Evolutionary conservation across 164 flowering plant genomes (phyloP).

Genomic region (Taxillus chinensis): DNA sequence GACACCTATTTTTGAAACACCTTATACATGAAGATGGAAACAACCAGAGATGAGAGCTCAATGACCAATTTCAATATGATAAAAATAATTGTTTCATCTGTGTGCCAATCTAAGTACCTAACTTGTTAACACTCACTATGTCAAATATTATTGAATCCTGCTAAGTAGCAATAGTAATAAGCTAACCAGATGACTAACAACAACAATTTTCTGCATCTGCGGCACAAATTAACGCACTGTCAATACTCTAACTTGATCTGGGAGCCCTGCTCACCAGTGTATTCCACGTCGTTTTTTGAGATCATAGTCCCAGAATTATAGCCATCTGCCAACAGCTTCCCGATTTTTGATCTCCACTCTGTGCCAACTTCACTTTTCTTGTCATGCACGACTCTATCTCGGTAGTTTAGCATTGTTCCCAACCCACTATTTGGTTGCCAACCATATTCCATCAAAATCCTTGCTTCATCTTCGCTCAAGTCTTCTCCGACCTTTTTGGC

Average conservation of each 20-base stretch:
- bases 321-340: constrained; percentile 63
- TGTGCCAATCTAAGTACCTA: too few species aligned
- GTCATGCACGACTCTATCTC: constrained; percentile 82
- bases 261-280: constrained; percentile 8
- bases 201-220: constrained; percentile 1
- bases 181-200: neutral
- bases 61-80: too few species aligned
- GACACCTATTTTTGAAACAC: too few species aligned
- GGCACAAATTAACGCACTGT: constrained; percentile 7
- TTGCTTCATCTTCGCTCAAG: constrained; percentile 75
- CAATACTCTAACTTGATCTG: constrained; percentile 33
- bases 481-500: constrained; percentile 70
- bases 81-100: too few species aligned
- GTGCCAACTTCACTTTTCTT: constrained; percentile 41
- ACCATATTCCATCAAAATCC: constrained; percentile 65
- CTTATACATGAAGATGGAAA: too few species aligned
- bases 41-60: too few species aligned
- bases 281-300: constrained; percentile 25
- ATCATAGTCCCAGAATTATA: constrained; percentile 51
- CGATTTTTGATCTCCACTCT: constrained; percentile 84
- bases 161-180: too few species aligned
- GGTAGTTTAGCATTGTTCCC: constrained; percentile 85
- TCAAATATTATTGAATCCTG: too few species aligned
- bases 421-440: constrained; percentile 74
- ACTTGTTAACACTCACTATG: too few species aligned